These are phyloP conservation scores for Pyrenochaeta sp. DNA, from an alignment of 2,329 filamentous ascomycete species.

Conservation along the genomic window DNA sequence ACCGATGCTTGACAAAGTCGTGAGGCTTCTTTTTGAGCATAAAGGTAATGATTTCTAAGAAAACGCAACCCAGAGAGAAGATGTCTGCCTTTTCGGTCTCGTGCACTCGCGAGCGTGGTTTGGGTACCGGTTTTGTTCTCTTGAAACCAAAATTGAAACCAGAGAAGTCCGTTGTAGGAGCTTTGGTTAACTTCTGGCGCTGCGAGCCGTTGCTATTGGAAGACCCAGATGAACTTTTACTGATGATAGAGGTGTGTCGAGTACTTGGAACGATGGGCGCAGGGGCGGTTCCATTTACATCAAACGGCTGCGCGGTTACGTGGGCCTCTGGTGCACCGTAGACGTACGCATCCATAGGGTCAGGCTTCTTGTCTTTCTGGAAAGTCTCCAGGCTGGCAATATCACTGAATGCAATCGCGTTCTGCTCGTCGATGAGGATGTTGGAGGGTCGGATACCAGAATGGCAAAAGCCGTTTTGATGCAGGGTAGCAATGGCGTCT, in stretches of 20 bases:
- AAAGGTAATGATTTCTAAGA: conserved; percentile 75
- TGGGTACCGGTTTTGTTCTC: conserved; percentile 37
- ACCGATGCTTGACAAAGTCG: conserved; percentile 72
- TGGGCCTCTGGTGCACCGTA: conserved; percentile 73
- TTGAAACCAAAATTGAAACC: conserved; percentile 51
- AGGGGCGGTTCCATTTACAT: conserved; percentile 18
- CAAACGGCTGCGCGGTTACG: conserved; percentile 39
- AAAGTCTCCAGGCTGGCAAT: conserved; percentile 60
- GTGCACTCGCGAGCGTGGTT: conserved; percentile 37
- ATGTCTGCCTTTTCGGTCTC: conserved; percentile 66
- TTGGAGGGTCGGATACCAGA: conserved; percentile 75
- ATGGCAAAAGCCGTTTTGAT: conserved; percentile 70
- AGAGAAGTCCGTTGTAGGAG: conserved; percentile 42
- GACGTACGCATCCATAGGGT: conserved; percentile 75
- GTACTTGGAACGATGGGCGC: conserved; percentile 23
- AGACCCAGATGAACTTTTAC: conserved; percentile 48
- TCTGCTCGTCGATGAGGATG: conserved; percentile 70
- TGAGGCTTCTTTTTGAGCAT: conserved; percentile 72
- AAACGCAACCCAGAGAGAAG: conserved; percentile 77
- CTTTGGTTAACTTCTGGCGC: conserved; percentile 45
- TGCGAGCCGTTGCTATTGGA: conserved; percentile 44
- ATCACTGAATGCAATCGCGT: conserved; percentile 74
- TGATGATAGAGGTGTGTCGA: conserved; percentile 43
- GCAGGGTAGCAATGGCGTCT: conserved; percentile 73
- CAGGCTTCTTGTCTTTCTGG: conserved; percentile 61